phyloP scores from a whole-genome alignment of 2,329 filamentous ascomycete species.

The Neocatenulostroma microsporum region DNA sequence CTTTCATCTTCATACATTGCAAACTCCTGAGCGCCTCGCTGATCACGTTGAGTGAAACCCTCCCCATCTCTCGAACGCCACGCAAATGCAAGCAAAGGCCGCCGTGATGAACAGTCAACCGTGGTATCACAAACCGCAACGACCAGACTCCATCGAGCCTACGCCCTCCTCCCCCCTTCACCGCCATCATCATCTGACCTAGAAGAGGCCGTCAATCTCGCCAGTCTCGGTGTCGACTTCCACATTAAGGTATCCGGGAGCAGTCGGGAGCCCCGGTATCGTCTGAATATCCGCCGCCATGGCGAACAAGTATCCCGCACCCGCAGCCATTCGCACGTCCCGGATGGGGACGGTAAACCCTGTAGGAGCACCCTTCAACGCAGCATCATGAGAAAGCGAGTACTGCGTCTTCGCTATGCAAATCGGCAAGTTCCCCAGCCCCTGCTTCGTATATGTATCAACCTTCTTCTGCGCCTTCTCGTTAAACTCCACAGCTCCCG shows the following conservation, averaged over 20 bases:
- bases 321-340: constrained; percentile 88
- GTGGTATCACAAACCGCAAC: background rate
- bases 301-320: constrained; percentile 90
- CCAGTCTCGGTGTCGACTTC: constrained; percentile 55
- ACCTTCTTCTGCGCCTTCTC: constrained; percentile 94
- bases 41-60: too few relatives aligned
- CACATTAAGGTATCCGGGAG: constrained; percentile 90
- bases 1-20: too few relatives aligned
- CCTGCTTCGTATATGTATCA: constrained; percentile 86
- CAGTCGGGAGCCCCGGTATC: constrained; percentile 89
- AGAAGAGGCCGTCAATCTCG: constrained; percentile 69
- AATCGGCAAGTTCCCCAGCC: constrained; percentile 86
- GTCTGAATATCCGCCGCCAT: constrained; percentile 97
- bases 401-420: constrained; percentile 99
- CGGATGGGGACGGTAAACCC: constrained; percentile 93
- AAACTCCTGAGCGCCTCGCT: too few relatives aligned
- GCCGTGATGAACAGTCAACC: constrained; percentile 5
- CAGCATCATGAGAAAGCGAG: constrained; percentile 84
- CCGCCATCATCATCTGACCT: constrained; percentile 28
- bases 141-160: background rate
- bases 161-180: background rate
- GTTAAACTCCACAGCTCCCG: constrained; percentile 80
- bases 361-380: constrained; percentile 86
- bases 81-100: background rate
- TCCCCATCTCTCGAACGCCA: too few relatives aligned